A percentile compares a stretch with the other conserved stretches of the same genome.
phyloP scores from a whole-genome alignment of 2,329 filamentous ascomycete genomes.

The Penicillium sp. region DNA sequence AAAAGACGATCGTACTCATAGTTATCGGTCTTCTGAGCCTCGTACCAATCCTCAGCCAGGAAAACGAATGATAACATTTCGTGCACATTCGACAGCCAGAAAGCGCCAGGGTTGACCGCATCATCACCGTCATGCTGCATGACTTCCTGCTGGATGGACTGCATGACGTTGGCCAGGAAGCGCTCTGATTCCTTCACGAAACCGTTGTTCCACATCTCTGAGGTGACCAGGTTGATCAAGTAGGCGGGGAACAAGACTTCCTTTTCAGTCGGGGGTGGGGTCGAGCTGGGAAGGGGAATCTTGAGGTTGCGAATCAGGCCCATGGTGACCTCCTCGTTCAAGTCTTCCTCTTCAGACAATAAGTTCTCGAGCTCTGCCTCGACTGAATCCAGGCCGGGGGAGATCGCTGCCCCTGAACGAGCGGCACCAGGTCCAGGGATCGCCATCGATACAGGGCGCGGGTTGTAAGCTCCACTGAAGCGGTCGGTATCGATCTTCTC shows the following conservation, averaged over 20 bases:
- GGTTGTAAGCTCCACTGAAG: constrained; percentile 90
- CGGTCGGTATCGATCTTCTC: constrained; percentile 83
- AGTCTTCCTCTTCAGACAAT: constrained; percentile 87
- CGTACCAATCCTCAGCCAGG: constrained; percentile 98
- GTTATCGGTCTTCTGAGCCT: constrained; percentile 98
- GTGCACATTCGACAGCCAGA: constrained; percentile 99
- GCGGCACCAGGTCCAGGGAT: constrained; percentile 56
- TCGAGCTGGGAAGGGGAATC: constrained; percentile 85
- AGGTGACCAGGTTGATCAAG: constrained; percentile 97
- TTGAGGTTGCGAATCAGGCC: constrained; percentile 94
- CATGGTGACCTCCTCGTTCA: constrained; percentile 96
- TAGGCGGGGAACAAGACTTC: constrained; percentile 98
- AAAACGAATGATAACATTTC: constrained; percentile 99
- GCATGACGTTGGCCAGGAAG: constrained; percentile 99
- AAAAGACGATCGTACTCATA: constrained; percentile 97
- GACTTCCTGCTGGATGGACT: constrained; percentile 97
- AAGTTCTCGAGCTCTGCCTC: constrained; percentile 93
- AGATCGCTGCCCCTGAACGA: constrained; percentile 73
- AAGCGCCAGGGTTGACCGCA: constrained; percentile 92
- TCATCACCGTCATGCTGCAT: constrained; percentile 99
- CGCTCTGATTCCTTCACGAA: constrained; percentile 99
- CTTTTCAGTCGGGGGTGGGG: constrained; percentile 91
- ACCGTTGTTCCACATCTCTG: constrained; percentile 99
- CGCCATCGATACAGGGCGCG: constrained; percentile 94
- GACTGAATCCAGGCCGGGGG: constrained; percentile 80